phyloP scores from a whole-genome alignment of 169 alveolate species.

The Eimeria nieschulzi region DNA sequence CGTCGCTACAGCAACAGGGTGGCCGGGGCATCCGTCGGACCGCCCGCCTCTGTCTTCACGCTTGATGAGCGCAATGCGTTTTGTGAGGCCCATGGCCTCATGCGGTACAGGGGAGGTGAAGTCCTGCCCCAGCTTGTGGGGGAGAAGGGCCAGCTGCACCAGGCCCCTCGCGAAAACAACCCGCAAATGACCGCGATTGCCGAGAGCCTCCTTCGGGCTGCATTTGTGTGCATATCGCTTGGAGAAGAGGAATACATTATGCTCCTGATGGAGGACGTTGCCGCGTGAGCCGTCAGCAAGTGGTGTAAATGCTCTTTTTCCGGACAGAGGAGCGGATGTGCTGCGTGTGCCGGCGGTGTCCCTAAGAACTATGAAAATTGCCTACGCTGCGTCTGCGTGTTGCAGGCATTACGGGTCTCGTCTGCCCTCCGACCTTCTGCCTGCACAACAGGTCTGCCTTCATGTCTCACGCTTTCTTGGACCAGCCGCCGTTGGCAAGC shows the following conservation, averaged over 20 bases:
- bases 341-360: too few relatives aligned
- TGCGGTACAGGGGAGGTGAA: conserved; percentile 66
- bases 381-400: not conserved
- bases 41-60: not conserved
- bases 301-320: too few relatives aligned
- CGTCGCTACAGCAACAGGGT: conserved; percentile 67
- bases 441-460: conserved; percentile 73
- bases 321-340: too few relatives aligned
- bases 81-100: conserved; percentile 44
- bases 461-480: conserved; percentile 17
- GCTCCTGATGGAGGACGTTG: conserved; percentile 68
- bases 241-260: conserved; percentile 65
- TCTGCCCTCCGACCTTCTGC: conserved; percentile 68
- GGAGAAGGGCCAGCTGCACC: conserved; percentile 7
- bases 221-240: conserved; percentile 51
- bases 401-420: conserved; percentile 50
- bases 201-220: conserved; percentile 61
- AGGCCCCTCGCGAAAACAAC: not conserved
- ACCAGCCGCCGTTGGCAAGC: conserved; percentile 3
- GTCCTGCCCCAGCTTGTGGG: conserved; percentile 5
- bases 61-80: conserved; percentile 54
- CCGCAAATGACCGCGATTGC: conserved; percentile 12
- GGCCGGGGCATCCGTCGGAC: not conserved
- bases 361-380: too few relatives aligned
- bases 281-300: conserved; percentile 5